Evolutionary conservation across 1,284 basidiomycete genomes (phyloP).

Genomic region (Tylopilus orsonianus): DNA sequence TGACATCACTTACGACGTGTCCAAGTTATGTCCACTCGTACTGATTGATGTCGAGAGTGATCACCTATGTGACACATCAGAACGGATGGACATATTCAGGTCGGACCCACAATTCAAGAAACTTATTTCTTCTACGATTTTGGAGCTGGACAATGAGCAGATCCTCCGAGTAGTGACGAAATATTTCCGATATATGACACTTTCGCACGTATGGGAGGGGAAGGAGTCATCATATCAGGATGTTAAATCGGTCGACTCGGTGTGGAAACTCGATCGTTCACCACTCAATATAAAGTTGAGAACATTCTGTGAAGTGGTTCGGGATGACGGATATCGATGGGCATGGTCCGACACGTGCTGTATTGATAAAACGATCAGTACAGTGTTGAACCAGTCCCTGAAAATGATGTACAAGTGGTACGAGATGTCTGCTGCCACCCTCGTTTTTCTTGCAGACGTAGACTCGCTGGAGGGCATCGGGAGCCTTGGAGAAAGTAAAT

Average conservation of each 20-base stretch:
- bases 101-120: slow-evolving; percentile 2
- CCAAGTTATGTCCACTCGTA: no score
- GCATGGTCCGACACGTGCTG: slow-evolving; percentile 5
- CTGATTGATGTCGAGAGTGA: no score
- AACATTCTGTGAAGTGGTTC: slow-evolving; percentile 1
- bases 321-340: slow-evolving; percentile 1
- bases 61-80: no score
- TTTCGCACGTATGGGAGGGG: slow-evolving; percentile 9
- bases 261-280: neutral
- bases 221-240: neutral
- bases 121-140: slow-evolving; percentile 1
- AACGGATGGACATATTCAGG: no score
- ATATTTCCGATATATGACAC: slow-evolving; percentile 10
- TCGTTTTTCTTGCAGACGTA: no score
- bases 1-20: no score
- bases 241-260: neutral
- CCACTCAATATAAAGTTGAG: no score
- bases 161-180: neutral
- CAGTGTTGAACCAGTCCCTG: no score
- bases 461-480: neutral
- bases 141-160: neutral
- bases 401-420: no score
- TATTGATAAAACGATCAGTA: no score
- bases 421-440: slow-evolving; percentile 1
- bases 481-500: neutral